These are phyloP conservation scores for Collybia mongolica DNA, from an alignment of 768 basidiomycete species.

Conservation along the genomic window DNA sequence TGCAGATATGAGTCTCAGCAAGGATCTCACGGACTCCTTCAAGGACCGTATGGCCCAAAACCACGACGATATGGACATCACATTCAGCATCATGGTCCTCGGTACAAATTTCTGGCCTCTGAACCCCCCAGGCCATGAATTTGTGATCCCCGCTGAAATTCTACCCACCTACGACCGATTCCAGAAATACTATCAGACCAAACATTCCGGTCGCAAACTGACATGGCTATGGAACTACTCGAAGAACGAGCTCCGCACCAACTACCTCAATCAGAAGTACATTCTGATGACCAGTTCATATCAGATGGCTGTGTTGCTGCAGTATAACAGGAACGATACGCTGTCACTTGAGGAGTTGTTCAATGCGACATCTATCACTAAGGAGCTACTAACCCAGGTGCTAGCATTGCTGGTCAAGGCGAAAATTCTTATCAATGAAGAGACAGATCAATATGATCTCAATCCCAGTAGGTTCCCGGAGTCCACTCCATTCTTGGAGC, in stretches of 20 bases:
- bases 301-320: slow-evolving; percentile 94
- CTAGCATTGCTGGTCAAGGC: slow-evolving; percentile 80
- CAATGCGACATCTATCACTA: slow-evolving; percentile 76
- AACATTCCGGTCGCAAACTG: slow-evolving; percentile 93
- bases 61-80: slow-evolving; percentile 88
- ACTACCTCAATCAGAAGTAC: slow-evolving; percentile 93
- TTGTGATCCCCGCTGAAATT: slow-evolving; percentile 88
- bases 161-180: slow-evolving; percentile 89
- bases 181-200: slow-evolving; percentile 90
- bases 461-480: slow-evolving; percentile 56
- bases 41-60: slow-evolving; percentile 93
- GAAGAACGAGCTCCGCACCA: slow-evolving; percentile 95
- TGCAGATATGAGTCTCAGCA: slow-evolving; percentile 92
- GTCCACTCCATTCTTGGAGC: slow-evolving; percentile 2
- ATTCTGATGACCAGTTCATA: slow-evolving; percentile 96
- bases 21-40: slow-evolving; percentile 95
- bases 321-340: slow-evolving; percentile 93
- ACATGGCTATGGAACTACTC: slow-evolving; percentile 99
- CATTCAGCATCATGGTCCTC: slow-evolving; percentile 91
- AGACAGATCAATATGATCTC: slow-evolving; percentile 87
- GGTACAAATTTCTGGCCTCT: slow-evolving; percentile 98
- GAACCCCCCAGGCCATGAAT: slow-evolving; percentile 80
- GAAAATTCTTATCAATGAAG: slow-evolving; percentile 88
- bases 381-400: slow-evolving; percentile 77
- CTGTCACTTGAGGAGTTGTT: slow-evolving; percentile 80